Conservation (phyloP, 1,284 basidiomycete genomes). For the Neolentinus lepideus region DNA sequence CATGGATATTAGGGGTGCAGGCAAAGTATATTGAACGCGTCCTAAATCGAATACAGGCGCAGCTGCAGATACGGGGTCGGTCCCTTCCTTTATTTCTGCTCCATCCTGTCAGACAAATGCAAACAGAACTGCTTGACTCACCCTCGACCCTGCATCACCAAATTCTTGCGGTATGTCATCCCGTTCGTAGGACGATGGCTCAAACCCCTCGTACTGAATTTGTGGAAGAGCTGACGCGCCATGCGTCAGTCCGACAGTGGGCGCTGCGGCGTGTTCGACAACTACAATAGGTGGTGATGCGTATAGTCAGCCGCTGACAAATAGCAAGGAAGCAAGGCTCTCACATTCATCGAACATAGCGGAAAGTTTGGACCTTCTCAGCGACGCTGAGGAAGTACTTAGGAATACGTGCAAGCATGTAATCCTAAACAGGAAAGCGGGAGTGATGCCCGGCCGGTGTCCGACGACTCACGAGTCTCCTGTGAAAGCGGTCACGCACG, state of each 20-base stretch:
- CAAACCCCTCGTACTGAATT: constrained; percentile 83
- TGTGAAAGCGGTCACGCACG: no score
- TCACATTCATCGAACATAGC: constrained; percentile 84
- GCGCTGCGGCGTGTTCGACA: constrained; percentile 74
- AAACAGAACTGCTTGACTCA: background rate
- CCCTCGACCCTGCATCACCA: constrained; percentile 19
- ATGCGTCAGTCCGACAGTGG: constrained; percentile 30
- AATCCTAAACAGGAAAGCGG: background rate
- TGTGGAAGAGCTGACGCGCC: constrained; percentile 40
- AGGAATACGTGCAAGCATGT: background rate
- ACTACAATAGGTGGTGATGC: constrained; percentile 35
- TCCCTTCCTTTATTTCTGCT: constrained; percentile 24
- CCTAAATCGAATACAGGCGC: constrained; percentile 79
- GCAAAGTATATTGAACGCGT: constrained; percentile 83
- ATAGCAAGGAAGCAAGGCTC: constrained; percentile 19
- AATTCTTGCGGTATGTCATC: constrained; percentile 37
- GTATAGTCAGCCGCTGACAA: background rate
- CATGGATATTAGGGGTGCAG: constrained; percentile 73
- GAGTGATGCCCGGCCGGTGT: background rate
- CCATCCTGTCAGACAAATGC: constrained; percentile 4
- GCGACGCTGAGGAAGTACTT: background rate
- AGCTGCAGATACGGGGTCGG: constrained; percentile 22
- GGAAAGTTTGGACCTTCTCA: constrained; percentile 1
- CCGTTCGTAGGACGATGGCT: constrained; percentile 54
- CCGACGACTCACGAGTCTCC: background rate